Evolutionary conservation across 163 green algal species (phyloP).

Genomic region (Chloroidium sp.): DNA sequence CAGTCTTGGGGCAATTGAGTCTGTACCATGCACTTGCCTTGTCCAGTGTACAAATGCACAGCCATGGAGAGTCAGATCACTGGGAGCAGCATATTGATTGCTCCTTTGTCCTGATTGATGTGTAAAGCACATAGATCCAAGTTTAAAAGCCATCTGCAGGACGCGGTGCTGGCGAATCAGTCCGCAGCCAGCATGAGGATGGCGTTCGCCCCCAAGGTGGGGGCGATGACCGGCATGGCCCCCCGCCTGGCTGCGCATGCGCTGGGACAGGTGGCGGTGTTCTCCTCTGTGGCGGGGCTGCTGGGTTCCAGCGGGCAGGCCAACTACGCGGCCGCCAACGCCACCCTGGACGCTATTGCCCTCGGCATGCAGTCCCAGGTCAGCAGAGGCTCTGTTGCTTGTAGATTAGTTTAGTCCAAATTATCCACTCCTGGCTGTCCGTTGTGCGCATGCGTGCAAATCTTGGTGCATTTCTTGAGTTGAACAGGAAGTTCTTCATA

Average conservation of each 20-base stretch:
- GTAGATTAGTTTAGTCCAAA: too few species aligned
- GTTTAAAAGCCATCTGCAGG: slow-evolving; percentile 11
- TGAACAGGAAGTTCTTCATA: too few species aligned
- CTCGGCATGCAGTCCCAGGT: slow-evolving; percentile 39
- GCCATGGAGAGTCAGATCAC: too few species aligned
- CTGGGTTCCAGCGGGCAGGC: slow-evolving; percentile 37
- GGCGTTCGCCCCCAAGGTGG: slow-evolving; percentile 26
- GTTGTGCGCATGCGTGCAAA: too few species aligned
- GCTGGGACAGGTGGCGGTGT: slow-evolving; percentile 37
- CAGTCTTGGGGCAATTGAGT: too few species aligned
- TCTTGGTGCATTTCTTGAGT: too few species aligned
- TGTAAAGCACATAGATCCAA: too few species aligned
- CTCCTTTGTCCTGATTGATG: too few species aligned
- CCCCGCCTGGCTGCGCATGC: slow-evolving; percentile 13
- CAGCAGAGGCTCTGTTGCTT: slow-evolving; percentile 13
- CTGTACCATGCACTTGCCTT: too few species aligned
- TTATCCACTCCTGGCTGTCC: too few species aligned
- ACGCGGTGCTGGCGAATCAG: slow-evolving; percentile 44
- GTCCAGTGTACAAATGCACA: too few species aligned
- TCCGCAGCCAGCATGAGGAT: slow-evolving; percentile 17
- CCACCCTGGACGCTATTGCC: slow-evolving; percentile 33
- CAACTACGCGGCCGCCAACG: slow-evolving; percentile 52
- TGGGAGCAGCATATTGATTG: too few species aligned
- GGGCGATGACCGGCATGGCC: background rate
- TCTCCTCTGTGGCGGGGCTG: slow-evolving; percentile 72